These are phyloP conservation scores for Dryas integrifolia DNA, from an alignment of 331 rosid genomes.

Conservation along the genomic window DNA sequence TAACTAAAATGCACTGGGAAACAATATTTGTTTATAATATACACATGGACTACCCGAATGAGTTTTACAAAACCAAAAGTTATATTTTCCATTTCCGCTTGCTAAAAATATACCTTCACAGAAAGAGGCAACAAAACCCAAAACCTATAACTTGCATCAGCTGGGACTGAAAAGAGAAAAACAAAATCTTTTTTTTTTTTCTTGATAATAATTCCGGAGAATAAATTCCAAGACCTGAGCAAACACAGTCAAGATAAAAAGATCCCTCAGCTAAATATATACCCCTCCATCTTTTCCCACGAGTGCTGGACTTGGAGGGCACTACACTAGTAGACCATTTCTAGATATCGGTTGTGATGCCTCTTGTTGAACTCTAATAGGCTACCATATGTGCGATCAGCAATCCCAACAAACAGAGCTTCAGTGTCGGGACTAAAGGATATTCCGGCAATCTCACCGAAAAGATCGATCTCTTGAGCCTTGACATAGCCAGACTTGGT, in stretches of 20 bases:
- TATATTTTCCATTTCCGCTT: not conserved
- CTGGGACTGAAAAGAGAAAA: not conserved
- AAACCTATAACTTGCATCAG: not conserved
- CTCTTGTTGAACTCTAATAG: constrained; percentile 67
- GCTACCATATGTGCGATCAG: constrained; percentile 86
- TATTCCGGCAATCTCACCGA: constrained; percentile 91
- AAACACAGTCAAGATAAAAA: not conserved
- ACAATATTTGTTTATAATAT: not conserved
- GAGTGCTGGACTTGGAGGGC: not conserved
- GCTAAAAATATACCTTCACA: not conserved
- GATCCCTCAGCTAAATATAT: constrained; percentile 10
- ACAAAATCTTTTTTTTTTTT: not conserved
- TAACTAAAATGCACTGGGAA: not conserved
- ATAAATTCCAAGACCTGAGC: not conserved
- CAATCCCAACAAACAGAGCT: constrained; percentile 72
- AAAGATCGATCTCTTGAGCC: constrained; percentile 79
- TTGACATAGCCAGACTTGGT: constrained; percentile 48
- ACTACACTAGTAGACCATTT: constrained; percentile 34
- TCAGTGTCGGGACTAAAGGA: constrained; percentile 85
- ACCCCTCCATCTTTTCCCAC: not conserved
- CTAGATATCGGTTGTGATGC: constrained; percentile 40
- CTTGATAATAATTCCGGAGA: not conserved
- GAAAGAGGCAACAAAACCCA: not conserved
- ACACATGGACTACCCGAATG: not conserved
- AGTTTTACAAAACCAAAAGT: not conserved